Evolutionary conservation across 129 eudicot genomes (phyloP).

Genomic region (Saposhnikovia divaricata): DNA sequence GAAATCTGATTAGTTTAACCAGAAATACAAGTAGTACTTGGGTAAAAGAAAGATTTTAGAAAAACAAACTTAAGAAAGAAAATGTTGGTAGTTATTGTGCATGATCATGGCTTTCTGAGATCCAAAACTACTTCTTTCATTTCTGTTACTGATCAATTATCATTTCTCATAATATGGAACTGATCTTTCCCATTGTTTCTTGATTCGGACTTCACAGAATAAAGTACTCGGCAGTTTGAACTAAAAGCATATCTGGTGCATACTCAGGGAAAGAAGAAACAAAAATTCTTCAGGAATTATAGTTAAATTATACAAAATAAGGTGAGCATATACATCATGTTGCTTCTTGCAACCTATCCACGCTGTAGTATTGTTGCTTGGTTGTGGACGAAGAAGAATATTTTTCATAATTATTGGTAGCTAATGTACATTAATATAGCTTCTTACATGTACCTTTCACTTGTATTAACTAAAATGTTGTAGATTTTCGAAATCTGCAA

Average conservation of each 20-base stretch:
- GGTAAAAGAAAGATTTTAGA: neutral
- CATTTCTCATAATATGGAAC: neutral
- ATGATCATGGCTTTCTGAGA: neutral
- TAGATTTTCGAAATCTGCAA: no score
- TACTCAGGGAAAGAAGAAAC: neutral
- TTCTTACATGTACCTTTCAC: neutral
- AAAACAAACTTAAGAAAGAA: neutral
- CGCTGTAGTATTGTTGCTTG: neutral
- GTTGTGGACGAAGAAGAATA: neutral
- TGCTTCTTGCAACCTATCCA: neutral
- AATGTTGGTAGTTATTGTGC: neutral
- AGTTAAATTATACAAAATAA: neutral
- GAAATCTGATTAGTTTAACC: neutral
- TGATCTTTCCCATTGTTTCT: neutral
- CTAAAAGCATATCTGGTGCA: neutral
- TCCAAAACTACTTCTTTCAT: neutral
- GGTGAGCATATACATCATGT: neutral
- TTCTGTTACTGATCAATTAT: neutral
- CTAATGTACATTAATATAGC: neutral
- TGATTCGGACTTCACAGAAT: neutral
- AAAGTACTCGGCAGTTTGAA: neutral
- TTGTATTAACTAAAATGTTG: neutral
- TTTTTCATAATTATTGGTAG: no score
- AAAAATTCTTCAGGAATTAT: neutral
- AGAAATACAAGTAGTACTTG: neutral